Evolutionary conservation across 371 early-diverging fungal genomes (phyloP).

Genomic region (Lichtheimia ornata): DNA sequence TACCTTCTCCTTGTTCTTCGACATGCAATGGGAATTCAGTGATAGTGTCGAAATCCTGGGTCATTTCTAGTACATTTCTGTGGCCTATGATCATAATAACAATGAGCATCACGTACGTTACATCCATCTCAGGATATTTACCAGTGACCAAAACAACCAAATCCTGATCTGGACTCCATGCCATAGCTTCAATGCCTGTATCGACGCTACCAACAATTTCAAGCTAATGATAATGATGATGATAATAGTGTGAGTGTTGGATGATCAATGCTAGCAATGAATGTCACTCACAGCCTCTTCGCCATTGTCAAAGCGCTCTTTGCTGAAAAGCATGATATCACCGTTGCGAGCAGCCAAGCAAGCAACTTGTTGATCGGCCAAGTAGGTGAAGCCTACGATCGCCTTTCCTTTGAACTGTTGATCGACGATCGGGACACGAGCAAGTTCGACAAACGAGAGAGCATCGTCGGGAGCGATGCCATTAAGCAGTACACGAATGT

Average conservation of each 20-base stretch:
- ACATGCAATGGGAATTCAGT: slow-evolving; percentile 75
- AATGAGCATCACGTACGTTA: not conserved
- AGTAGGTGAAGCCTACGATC: slow-evolving; percentile 58
- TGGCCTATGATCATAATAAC: slow-evolving; percentile 45
- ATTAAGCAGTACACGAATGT: slow-evolving; percentile 22
- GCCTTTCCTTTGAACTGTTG: not conserved
- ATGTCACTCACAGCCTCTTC: slow-evolving; percentile 43
- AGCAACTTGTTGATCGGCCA: slow-evolving; percentile 66
- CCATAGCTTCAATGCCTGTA: slow-evolving; percentile 75
- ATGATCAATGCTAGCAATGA: not conserved
- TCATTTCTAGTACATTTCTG: slow-evolving; percentile 86
- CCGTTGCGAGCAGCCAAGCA: slow-evolving; percentile 69
- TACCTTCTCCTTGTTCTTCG: slow-evolving; percentile 71
- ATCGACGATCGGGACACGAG: slow-evolving; percentile 8
- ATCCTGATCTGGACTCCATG: slow-evolving; percentile 95
- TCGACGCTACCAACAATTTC: slow-evolving; percentile 81
- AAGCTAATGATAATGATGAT: slow-evolving; percentile 18
- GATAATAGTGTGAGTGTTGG: not conserved
- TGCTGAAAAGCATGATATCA: slow-evolving; percentile 69
- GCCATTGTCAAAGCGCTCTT: slow-evolving; percentile 51
- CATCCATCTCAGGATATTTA: slow-evolving; percentile 14
- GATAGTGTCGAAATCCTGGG: slow-evolving; percentile 89
- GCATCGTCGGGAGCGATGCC: slow-evolving; percentile 28
- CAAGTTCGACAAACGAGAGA: slow-evolving; percentile 29
- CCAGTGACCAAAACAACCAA: slow-evolving; percentile 81